Evolutionary conservation across 495 filamentous ascomycete species (phyloP).

Genomic region (Aspergillus ostianus): DNA sequence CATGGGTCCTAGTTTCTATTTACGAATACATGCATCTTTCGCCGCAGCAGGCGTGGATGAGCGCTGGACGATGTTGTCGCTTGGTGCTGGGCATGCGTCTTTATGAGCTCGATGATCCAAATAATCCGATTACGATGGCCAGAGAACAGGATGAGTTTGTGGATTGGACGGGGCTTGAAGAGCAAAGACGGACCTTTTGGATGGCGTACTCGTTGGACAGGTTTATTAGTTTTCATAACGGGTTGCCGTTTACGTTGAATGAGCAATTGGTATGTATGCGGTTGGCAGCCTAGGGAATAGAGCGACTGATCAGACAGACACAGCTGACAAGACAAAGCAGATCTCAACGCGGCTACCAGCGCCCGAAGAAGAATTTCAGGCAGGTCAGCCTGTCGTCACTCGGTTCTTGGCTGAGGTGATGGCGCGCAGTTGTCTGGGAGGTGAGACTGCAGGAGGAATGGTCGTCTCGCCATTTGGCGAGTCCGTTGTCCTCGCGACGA

Average conservation of each 20-base stretch:
- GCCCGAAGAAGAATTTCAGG: constrained; percentile 51
- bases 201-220: constrained; percentile 55
- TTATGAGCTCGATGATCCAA: constrained; percentile 46
- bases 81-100: constrained; percentile 50
- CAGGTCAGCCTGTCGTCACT: constrained; percentile 41
- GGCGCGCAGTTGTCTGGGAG: not conserved
- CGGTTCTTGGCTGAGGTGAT: constrained; percentile 46
- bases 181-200: constrained; percentile 55
- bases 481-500: constrained; percentile 46
- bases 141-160: constrained; percentile 14
- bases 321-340: constrained; percentile 7
- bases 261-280: constrained; percentile 45
- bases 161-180: constrained; percentile 39
- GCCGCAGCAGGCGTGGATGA: constrained; percentile 50
- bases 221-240: constrained; percentile 47
- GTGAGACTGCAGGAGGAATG: constrained; percentile 8
- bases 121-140: constrained; percentile 15
- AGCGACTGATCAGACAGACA: too few species aligned
- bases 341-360: constrained; percentile 25
- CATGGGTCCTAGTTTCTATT: constrained; percentile 53
- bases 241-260: constrained; percentile 47
- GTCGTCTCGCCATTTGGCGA: constrained; percentile 45
- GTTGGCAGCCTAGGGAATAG: not conserved
- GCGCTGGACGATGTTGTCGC: constrained; percentile 53
- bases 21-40: constrained; percentile 52